Evolutionary conservation across 1,284 basidiomycete genomes (phyloP).

Genomic region (Ganoderma lingzhi): DNA sequence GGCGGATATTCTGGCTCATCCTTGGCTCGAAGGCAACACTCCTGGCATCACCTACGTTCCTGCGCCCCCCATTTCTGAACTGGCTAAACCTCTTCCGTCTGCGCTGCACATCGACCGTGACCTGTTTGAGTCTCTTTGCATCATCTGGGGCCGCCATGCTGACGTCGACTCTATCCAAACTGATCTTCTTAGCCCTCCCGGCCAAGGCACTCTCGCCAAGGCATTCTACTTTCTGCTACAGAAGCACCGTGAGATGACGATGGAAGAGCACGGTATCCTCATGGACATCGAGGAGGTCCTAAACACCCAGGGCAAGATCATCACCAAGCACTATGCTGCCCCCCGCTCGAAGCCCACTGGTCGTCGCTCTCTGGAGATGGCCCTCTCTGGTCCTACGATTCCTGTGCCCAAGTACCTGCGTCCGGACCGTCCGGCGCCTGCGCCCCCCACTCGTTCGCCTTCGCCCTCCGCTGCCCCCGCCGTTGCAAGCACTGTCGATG

Average conservation of each 20-base stretch:
- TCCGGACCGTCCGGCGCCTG: slow-evolving; percentile 35
- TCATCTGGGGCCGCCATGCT: slow-evolving; percentile 85
- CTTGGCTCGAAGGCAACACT: slow-evolving; percentile 72
- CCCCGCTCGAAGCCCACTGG: slow-evolving; percentile 42
- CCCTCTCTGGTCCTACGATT: slow-evolving; percentile 17
- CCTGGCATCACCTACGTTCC: slow-evolving; percentile 64
- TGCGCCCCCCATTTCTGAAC: slow-evolving; percentile 70
- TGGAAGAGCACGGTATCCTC: slow-evolving; percentile 68
- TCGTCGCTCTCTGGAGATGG: slow-evolving; percentile 26
- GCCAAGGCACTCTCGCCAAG: slow-evolving; percentile 84
- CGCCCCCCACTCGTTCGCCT: slow-evolving; percentile 41
- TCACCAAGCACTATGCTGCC: slow-evolving; percentile 55
- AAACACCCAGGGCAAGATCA: slow-evolving; percentile 46
- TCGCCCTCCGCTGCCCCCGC: slow-evolving; percentile 39
- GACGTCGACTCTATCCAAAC: slow-evolving; percentile 62
- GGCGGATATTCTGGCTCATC: slow-evolving; percentile 87
- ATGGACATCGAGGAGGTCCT: slow-evolving; percentile 48
- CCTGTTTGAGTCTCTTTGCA: slow-evolving; percentile 86
- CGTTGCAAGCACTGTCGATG: slow-evolving; percentile 28
- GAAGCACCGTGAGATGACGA: slow-evolving; percentile 79
- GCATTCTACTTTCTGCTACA: slow-evolving; percentile 92
- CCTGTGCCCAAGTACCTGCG: slow-evolving; percentile 31
- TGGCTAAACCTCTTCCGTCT: slow-evolving; percentile 73
- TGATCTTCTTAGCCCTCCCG: slow-evolving; percentile 71
- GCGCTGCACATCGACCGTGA: slow-evolving; percentile 85